Evolutionary conservation across 2,329 filamentous ascomycete genomes (phyloP), one percentile per base, ranked within the genome.

Genomic region (Fusarium dimerum): DNA sequence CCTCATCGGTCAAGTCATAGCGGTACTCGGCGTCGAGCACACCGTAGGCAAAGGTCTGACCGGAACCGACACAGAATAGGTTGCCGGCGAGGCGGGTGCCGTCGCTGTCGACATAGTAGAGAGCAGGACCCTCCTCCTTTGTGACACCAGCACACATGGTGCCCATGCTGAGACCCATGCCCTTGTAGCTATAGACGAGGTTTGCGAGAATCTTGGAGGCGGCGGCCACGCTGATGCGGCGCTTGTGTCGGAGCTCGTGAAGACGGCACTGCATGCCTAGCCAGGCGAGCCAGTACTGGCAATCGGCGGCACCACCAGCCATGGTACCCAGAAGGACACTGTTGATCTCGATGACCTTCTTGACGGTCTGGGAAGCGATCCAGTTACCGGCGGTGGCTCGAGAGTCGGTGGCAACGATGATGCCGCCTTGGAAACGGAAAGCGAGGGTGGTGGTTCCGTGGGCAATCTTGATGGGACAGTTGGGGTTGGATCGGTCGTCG

Each of bases 321-420:
- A 99, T 96, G 64, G 94, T 99, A 61, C 94, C 94, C 68, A 99
- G 78, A 75, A 99, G 82, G 75, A 88, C 89, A 76, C 82, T 90
- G 80, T 96, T 96, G 81, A 96, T 96, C 82, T 96, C 92, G 71
- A 99, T 97, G 65, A 99, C 94, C 83, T 99, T 99, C 86, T 99
- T 99, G 71, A 99, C 94, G 48, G 94, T 99, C 82, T 99, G 94
- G 77, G 90, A 96, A 62, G 94, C 94, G 76, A 99, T 99, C 94
- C 94, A 99, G 84, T 94, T 95, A 68, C 94, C 94, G 30, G 94
- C 93, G 44, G 94, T 96, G 55, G 94, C 94, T 77, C 94, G 87
- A 55, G 94, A 99, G 78, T 99, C 94, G 54, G 94, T 99, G 49
- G 93, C 93, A 47, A 99, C 93, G 70, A 99, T 95, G 77, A 99